Percentiles rank a stretch among this genome's conserved stretches.
These are phyloP conservation scores for Alternaria arbusti DNA, from an alignment of 2,329 filamentous ascomycete genomes.

Conservation along the genomic window DNA sequence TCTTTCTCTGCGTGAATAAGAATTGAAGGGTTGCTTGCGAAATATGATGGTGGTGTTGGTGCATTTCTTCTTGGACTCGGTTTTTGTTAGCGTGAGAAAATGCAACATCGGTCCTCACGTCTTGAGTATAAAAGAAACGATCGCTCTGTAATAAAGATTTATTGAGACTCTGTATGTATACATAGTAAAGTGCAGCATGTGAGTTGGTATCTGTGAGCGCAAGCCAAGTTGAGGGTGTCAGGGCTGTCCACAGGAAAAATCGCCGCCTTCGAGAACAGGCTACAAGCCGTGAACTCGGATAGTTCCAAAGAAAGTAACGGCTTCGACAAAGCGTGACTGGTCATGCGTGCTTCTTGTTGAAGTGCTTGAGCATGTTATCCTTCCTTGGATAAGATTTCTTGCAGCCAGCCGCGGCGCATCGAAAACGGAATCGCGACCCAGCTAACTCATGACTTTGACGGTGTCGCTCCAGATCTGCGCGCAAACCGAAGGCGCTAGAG, in stretches of 20 bases:
- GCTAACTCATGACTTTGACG: background rate
- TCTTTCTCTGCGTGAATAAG: background rate
- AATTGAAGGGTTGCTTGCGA: background rate
- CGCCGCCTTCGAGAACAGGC: background rate
- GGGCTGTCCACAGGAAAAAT: no score
- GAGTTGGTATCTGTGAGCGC: background rate
- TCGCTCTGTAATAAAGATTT: background rate
- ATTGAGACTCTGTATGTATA: background rate
- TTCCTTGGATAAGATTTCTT: background rate
- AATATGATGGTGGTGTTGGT: background rate
- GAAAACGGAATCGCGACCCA: no score
- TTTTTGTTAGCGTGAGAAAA: background rate
- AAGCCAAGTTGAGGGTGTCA: background rate
- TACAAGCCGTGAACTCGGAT: no score
- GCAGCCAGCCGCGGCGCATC: background rate
- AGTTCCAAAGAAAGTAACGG: background rate
- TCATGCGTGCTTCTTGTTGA: background rate
- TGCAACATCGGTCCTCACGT: background rate
- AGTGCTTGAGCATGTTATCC: background rate
- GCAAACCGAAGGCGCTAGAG: background rate
- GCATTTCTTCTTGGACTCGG: background rate
- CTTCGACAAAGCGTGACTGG: background rate
- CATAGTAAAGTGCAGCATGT: background rate
- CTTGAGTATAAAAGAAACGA: background rate
- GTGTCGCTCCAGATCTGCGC: background rate